Evolutionary conservation across 2,329 filamentous ascomycete species (phyloP), one percentile per base, ranked within the genome.

Genomic region (Fusarium secorum): DNA sequence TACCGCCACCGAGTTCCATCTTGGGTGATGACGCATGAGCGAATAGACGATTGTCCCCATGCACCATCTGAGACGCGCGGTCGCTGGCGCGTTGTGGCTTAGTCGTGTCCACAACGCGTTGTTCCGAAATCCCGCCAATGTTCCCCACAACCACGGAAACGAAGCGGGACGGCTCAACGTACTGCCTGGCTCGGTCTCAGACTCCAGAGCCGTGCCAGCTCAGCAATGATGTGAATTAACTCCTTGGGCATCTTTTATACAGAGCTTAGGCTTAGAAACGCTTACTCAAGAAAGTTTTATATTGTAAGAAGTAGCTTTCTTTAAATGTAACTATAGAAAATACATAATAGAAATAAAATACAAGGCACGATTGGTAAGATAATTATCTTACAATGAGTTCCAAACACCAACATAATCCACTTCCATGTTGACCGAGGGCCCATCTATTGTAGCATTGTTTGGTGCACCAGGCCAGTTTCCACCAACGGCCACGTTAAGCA

Each of bases 11-110:
- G 7, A 32, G 24, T 38, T 20, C 17, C 17, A 18, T 20, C 14
- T 28, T 18, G 1, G 13, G 28, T 6, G 36, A 42, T 56, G 17
- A 14, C 22, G 11, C 4, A 28, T 45, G 18, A 58, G 24, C 61
- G 57, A 66, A 65, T 66, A 41, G 42, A 17, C 22, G 32, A 52
- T 3, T 26, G n/a, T 45, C 53, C 64, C 62, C 57, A 55, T 38
- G 38, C 51, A 63, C 57, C 42, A 66, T 35, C 33, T 26, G 30
- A n/a, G 18, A 35, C 28, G 45, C 36, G 39, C 4, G 13, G 9
- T 20, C 8, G 9, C 20, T 22, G 32, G 45, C 45, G 28, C 15
- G n/a, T 32, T 33, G 7, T 32, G 20, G 5, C n/a, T 48, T 15
- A 7, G 14, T 3, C 15, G 20, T 22, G 36, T 44, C 28, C 13